phyloP scores from a whole-genome alignment of 768 basidiomycete species.

The Leucosporidium yakuticum region DNA sequence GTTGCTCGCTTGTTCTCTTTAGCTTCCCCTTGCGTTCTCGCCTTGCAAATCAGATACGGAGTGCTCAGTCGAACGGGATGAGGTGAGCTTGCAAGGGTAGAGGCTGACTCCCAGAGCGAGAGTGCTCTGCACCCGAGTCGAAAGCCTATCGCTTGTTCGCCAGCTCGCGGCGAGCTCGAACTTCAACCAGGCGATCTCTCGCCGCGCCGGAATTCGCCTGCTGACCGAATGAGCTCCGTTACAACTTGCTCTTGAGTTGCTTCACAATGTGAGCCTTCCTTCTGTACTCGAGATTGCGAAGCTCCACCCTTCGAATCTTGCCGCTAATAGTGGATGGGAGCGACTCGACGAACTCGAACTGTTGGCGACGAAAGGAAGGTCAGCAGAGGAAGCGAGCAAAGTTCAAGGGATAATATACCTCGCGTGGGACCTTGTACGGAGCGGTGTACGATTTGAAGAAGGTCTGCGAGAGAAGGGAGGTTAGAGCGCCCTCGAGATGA shows the following conservation, averaged over 20 bases:
- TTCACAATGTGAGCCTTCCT: constrained; percentile 23
- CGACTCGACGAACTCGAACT: constrained; percentile 17
- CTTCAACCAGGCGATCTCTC: too few relatives aligned
- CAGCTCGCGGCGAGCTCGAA: too few relatives aligned
- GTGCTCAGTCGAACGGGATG: too few relatives aligned
- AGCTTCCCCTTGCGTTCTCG: too few relatives aligned
- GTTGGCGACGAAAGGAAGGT: neutral
- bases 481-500: neutral
- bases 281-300: constrained; percentile 26
- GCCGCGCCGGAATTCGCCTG: too few relatives aligned
- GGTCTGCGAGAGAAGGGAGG: neutral
- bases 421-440: constrained; percentile 33
- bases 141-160: too few relatives aligned
- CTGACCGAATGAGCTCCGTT: neutral
- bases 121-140: too few relatives aligned
- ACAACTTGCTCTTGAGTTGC: constrained; percentile 22
- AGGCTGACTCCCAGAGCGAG: too few relatives aligned
- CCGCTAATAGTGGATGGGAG: constrained; percentile 32
- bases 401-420: neutral
- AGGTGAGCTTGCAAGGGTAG: too few relatives aligned
- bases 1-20: too few relatives aligned
- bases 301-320: constrained; percentile 29
- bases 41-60: too few relatives aligned
- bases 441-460: constrained; percentile 17
- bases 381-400: neutral